Percentiles rank a stretch among this genome's conserved stretches.
Conservation (phyloP, 2,329 filamentous ascomycete genomes). For the Pseudovirgaria hyperparasitica region DNA sequence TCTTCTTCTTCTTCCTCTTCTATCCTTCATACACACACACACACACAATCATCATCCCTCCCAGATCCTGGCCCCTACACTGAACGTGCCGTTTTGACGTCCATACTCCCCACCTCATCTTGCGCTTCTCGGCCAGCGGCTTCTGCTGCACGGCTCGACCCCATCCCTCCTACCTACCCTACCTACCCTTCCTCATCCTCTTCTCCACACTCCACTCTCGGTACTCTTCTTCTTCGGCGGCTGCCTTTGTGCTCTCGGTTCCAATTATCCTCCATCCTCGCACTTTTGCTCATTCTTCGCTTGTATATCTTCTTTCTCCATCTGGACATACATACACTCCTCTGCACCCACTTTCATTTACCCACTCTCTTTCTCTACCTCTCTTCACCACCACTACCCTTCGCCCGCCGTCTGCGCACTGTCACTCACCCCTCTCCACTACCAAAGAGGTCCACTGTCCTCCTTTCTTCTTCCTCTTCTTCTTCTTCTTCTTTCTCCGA, state of each 20-base stretch:
- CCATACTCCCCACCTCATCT: constrained; percentile 18
- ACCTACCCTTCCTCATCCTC: constrained; percentile 8
- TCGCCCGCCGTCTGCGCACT: not conserved
- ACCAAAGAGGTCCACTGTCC: constrained; percentile 5
- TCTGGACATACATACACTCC: constrained; percentile 2
- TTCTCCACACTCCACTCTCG: constrained; percentile 13
- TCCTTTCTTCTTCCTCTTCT: too few species aligned
- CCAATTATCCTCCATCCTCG: constrained; percentile 1
- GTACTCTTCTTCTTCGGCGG: too few species aligned
- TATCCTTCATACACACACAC: constrained; percentile 10
- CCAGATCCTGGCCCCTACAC: constrained; percentile 4
- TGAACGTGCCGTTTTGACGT: constrained; percentile 22
- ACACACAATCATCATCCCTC: constrained; percentile 9
- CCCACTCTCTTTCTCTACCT: constrained; percentile 1
- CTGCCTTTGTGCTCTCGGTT: constrained; percentile 2
- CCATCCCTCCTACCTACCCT: constrained; percentile 9
- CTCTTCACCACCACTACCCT: not conserved
- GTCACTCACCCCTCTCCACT: constrained; percentile 1
- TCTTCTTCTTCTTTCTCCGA: constrained; percentile 10
- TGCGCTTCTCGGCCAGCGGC: constrained; percentile 29
- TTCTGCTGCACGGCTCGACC: constrained; percentile 26
- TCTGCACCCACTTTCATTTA: not conserved
- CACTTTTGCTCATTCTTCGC: too few species aligned
- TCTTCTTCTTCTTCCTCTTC: constrained; percentile 11
- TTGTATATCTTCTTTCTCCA: too few species aligned